Evolutionary conservation across 306 rosid species (phyloP), one percentile per base, ranked within the genome.

Genomic region (Cucurbita ficifolia): DNA sequence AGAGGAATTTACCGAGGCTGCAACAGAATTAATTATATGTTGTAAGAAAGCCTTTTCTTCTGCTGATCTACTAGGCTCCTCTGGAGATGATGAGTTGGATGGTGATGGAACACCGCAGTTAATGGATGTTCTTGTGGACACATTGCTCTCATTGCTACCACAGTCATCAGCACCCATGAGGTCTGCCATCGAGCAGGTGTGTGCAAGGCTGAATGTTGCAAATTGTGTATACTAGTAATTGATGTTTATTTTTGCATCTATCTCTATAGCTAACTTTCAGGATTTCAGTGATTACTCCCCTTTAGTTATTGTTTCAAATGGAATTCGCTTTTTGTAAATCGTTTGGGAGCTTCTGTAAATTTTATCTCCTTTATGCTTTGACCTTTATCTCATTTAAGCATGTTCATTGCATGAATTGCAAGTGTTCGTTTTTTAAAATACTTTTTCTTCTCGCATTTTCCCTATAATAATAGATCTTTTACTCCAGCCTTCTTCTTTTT

Each of bases 91-190:
- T 17, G 88, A 81, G 77, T 17, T 65, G 48, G 91, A 89, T 69
- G 86, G 19, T 79, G 96, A 85, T 70, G 77, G 77, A 55, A 81
- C 86, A 11, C 97, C 96, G 52, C 85, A 87, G 58, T 79, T 88
- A 78, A 87, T 88, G 90, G 96, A 94, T 55, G 99, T 91, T 86
- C 95, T 94, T 71, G 88, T 91, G 76, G 99, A 94, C 79, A 91
- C 99, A 19, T 82, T 89, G 80, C 99, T 91, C n/a, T 91, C 95
- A 40, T 79, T 91, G 82, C 88, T 94, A 73, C 99, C 96, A 55
- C 88, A 91, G 83, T 89, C 99, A 74, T 85, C 99, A 42, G 87
- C 88, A 70, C 92, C 92, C 45, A 79, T 88, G 92, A 89, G 96
- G 70, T 79, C 96, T 78, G 85, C 97, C 64, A 94, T 91, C 58